Evolutionary conservation across 352 stramenopile species (phyloP).

Genomic region (Nothophytophthora sp.): DNA sequence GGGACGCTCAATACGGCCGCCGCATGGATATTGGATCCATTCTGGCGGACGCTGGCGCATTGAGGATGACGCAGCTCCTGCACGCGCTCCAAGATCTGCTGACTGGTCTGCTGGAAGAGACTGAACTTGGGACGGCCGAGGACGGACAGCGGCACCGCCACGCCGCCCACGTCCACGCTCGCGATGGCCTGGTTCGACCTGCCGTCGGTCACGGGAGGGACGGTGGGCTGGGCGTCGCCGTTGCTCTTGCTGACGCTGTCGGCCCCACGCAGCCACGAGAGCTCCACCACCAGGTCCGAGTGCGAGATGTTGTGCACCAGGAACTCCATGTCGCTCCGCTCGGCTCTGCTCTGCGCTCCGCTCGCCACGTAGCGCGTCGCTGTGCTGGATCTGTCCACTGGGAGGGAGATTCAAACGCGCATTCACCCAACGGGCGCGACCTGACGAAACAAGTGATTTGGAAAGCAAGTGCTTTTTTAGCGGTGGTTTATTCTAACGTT

Average conservation of each 20-base stretch:
- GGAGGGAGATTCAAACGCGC: no score
- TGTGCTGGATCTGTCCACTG: no score
- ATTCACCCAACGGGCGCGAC: no score
- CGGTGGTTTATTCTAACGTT: no score
- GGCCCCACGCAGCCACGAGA: slow-evolving; percentile 70
- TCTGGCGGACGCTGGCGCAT: no score
- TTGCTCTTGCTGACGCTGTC: slow-evolving; percentile 15
- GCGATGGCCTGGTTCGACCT: slow-evolving; percentile 2
- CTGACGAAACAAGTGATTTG: no score
- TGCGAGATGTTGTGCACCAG: slow-evolving; percentile 98
- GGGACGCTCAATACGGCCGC: slow-evolving; percentile 18
- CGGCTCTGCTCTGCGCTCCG: no score
- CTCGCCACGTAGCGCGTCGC: no score
- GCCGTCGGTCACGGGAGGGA: no score
- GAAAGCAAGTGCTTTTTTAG: no score
- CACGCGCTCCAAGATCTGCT: slow-evolving; percentile 69
- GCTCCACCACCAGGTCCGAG: slow-evolving; percentile 94
- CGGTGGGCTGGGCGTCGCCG: slow-evolving; percentile 5
- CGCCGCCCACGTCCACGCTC: slow-evolving; percentile 17
- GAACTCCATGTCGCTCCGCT: no score
- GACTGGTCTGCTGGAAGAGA: slow-evolving; percentile 81
- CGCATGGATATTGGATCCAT: slow-evolving; percentile 13
- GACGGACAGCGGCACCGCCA: slow-evolving; percentile 46
- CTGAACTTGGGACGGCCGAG: slow-evolving; percentile 89
- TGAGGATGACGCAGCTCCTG: slow-evolving; percentile 36